Evolutionary conservation across 805 yeast species (phyloP).

Genomic region (Maudiozyma serrabonitensis): DNA sequence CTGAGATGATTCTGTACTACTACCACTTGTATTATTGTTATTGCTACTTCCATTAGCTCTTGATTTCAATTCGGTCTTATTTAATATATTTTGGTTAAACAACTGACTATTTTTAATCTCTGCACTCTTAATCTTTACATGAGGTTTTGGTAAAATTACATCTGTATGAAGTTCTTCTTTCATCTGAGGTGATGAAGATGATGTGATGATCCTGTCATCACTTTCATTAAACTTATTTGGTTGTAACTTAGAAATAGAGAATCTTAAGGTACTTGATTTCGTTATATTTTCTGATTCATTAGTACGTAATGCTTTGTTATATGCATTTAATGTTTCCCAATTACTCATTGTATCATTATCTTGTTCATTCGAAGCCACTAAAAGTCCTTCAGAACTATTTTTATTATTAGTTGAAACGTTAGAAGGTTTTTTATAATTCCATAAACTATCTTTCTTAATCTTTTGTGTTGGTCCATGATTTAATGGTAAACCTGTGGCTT

Average conservation of each 20-base stretch:
- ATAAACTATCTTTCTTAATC: constrained; percentile 44
- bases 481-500: constrained; percentile 64
- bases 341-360: background rate
- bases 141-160: background rate
- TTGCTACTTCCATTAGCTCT: too few species aligned
- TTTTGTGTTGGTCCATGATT: constrained; percentile 58
- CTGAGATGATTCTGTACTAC: background rate
- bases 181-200: background rate
- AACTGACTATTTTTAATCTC: constrained; percentile 31
- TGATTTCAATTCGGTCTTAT: background rate
- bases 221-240: background rate
- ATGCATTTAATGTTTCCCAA: constrained; percentile 10
- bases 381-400: background rate
- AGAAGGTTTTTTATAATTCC: constrained; percentile 33
- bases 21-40: background rate
- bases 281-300: constrained; percentile 29
- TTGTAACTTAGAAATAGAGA: constrained; percentile 1
- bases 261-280: constrained; percentile 24
- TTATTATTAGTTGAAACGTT: background rate
- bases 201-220: background rate
- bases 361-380: background rate
- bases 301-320: constrained; percentile 25
- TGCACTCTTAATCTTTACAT: constrained; percentile 9
- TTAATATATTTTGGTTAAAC: constrained; percentile 33
- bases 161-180: too few species aligned